Percentiles rank a stretch among this genome's conserved stretches.
phyloP scores from a whole-genome alignment of 768 basidiomycete species.

The Rhizopogon salebrosus region DNA sequence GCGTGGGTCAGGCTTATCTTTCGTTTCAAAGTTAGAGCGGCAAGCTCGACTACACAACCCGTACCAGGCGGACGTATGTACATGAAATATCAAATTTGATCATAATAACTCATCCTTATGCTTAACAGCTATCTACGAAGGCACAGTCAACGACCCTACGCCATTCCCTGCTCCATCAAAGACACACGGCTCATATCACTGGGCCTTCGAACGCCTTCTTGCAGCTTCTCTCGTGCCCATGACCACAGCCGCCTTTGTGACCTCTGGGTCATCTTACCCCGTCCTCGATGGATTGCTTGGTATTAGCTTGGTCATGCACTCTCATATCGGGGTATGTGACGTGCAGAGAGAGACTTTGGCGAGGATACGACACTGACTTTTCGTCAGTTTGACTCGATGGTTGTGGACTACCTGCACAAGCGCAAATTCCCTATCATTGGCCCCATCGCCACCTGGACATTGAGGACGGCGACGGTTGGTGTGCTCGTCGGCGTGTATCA shows the following conservation, averaged over 20 bases:
- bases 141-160: conserved; percentile 94
- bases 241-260: conserved; percentile 81
- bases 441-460: conserved; percentile 62
- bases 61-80: conserved; percentile 42
- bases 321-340: conserved; percentile 83
- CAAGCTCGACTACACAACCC: conserved; percentile 35
- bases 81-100: not conserved
- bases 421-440: conserved; percentile 92
- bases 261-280: conserved; percentile 71
- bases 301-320: conserved; percentile 85
- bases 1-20: conserved; percentile 1
- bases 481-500: conserved; percentile 90
- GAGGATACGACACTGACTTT: not conserved
- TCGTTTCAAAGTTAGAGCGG: conserved; percentile 32
- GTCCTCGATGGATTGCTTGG: conserved; percentile 87
- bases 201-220: conserved; percentile 90
- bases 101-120: not conserved
- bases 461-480: conserved; percentile 73
- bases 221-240: conserved; percentile 85
- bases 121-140: conserved; percentile 70
- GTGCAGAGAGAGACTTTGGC: not conserved
- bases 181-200: conserved; percentile 85
- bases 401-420: conserved; percentile 88
- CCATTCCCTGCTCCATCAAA: conserved; percentile 79
- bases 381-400: conserved; percentile 61